Evolutionary conservation across 805 yeast species (phyloP).

Genomic region (Diddensiella transvaalensis): DNA sequence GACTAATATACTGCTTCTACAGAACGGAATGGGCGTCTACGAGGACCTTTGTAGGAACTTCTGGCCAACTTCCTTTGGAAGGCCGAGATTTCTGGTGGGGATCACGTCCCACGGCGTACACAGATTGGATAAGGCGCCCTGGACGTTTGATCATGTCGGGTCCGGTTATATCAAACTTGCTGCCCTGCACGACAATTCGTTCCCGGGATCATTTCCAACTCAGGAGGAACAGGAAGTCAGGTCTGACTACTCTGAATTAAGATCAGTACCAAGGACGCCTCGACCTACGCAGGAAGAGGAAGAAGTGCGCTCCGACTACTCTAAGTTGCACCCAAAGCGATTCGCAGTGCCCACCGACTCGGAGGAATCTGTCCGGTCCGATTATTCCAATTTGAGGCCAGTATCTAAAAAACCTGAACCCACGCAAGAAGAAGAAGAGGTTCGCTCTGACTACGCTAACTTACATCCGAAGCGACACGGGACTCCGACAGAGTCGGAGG

Average conservation of each 20-base stretch:
- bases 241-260: background rate
- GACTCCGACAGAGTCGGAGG: conserved; percentile 13
- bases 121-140: conserved; percentile 40
- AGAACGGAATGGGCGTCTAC: conserved; percentile 78
- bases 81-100: conserved; percentile 69
- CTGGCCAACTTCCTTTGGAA: conserved; percentile 46
- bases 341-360: conserved; percentile 6
- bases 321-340: conserved; percentile 3
- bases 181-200: conserved; percentile 30
- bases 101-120: conserved; percentile 83
- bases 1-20: conserved; percentile 66
- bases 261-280: background rate
- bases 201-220: background rate
- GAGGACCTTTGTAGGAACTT: conserved; percentile 47
- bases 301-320: conserved; percentile 9
- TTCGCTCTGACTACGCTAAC: background rate
- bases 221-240: conserved; percentile 1
- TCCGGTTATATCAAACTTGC: conserved; percentile 60
- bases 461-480: background rate
- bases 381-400: background rate
- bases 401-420: background rate
- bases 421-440: background rate
- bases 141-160: conserved; percentile 65
- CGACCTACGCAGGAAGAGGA: conserved; percentile 11
- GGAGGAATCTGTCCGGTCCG: conserved; percentile 12